Percentiles rank a stretch among this genome's conserved stretches.
These are phyloP conservation scores for Stylosanthes scabra DNA, from an alignment of 331 rosid species.

Conservation along the genomic window DNA sequence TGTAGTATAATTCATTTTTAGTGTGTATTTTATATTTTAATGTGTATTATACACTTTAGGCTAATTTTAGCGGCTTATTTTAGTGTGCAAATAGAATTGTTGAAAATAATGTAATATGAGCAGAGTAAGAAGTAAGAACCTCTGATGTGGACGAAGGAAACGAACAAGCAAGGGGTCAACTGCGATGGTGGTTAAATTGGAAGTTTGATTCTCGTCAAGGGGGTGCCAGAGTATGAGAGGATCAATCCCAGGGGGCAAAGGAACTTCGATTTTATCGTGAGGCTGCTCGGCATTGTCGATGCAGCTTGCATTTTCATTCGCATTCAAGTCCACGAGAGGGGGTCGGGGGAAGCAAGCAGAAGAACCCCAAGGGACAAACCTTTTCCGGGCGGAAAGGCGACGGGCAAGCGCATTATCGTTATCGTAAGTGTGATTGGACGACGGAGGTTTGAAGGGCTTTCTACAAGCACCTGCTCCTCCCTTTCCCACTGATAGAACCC, in stretches of 20 bases:
- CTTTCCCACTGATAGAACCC: slow-evolving; percentile 69
- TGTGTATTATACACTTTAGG: no score
- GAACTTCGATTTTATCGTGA: slow-evolving; percentile 14
- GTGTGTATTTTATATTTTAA: no score
- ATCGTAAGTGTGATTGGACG: slow-evolving; percentile 51
- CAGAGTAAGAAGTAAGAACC: slow-evolving; percentile 48
- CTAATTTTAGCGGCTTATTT: no score
- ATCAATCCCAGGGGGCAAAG: slow-evolving; percentile 75
- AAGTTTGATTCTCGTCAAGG: slow-evolving; percentile 51
- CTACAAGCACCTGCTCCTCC: slow-evolving; percentile 71
- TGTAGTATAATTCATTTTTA: no score
- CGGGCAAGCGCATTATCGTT: slow-evolving; percentile 65
- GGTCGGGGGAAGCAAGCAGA: slow-evolving; percentile 43
- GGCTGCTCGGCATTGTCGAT: slow-evolving; percentile 42
- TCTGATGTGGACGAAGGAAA: slow-evolving; percentile 92
- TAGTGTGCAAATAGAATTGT: no score
- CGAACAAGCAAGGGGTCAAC: slow-evolving; percentile 91
- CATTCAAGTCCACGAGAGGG: slow-evolving; percentile 13
- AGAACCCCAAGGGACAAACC: slow-evolving; percentile 97
- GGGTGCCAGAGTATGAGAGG: slow-evolving; percentile 91
- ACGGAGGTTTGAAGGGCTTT: slow-evolving; percentile 93
- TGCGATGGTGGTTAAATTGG: slow-evolving; percentile 48
- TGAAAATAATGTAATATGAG: no score
- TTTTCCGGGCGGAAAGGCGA: slow-evolving; percentile 80
- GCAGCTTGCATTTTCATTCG: neutral